Base-by-base conservation (phyloP, 352 stramenopile genomes). In the Pythium dissotocum region DNA sequence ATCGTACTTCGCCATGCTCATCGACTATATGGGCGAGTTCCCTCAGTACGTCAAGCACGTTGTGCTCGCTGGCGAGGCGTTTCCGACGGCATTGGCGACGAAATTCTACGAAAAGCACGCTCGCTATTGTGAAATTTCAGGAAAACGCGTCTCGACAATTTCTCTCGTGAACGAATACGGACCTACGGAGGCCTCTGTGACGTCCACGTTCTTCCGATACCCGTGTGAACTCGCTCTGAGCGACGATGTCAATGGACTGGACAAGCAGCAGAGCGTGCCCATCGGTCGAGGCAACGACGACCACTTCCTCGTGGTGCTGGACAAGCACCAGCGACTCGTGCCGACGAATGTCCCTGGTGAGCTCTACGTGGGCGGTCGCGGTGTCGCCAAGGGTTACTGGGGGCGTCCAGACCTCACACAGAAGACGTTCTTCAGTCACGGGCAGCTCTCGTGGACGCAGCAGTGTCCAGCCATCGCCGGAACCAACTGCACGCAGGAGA, bases 331-430 rank as follows among this genome's bases (percentile, higher is more conserved):
- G 51, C 71, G 74, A 21, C 69, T 84, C 2, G 77, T 88, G 16
- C 79, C 82, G 0, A 61, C 75, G 5, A 84, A 88, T 14, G 74
- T 92, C 0, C 61, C 73, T 1, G 85, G 87, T 0, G 82, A 90
- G 60, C 73, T 96, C 9, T 95, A 80, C 58, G 78, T 96, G 28
- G 85, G 85, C 18, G 88, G 88, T 0, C 49, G 52, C 10, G 85
- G 87, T 55, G 77, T 96, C 46, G 83, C 84, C 1, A 52, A 56
- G 10, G 87, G 87, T 1, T 96, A 96, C 71, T 88, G 83, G 72
- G 61, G 71, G 38, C 73, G 78, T 13, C 65, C 76, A 2, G 77
- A 85, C 0, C 63, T 89, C 14, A 90, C 81, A 1, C 14, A 53
- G 0, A 26, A 76, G 68, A 63, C 40, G 40, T 49, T 49, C 18